Percentiles rank a stretch among this genome's conserved stretches.
Conservation (phyloP, 2,329 filamentous ascomycete species). For the Beauveria scarabaeidicola region DNA sequence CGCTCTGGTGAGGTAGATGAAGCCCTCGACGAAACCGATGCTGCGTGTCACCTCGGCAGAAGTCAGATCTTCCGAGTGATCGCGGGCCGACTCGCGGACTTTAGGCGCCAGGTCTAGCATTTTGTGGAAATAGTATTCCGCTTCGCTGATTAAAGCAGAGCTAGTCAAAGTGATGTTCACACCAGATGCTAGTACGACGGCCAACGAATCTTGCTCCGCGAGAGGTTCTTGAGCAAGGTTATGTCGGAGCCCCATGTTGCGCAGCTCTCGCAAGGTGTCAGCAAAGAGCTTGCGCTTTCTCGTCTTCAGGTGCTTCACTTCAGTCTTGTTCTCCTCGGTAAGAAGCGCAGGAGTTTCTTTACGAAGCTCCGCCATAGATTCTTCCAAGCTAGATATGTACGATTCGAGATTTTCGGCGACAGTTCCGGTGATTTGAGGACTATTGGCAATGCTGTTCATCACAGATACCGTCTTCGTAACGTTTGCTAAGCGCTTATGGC, state of each 20-base stretch:
- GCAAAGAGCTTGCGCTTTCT: slow-evolving; percentile 86
- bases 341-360: slow-evolving; percentile 75
- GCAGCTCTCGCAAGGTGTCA: slow-evolving; percentile 73
- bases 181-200: slow-evolving; percentile 57
- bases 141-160: slow-evolving; percentile 22
- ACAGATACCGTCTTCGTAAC: slow-evolving; percentile 59
- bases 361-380: slow-evolving; percentile 63
- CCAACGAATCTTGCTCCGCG: slow-evolving; percentile 61
- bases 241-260: slow-evolving; percentile 81
- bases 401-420: slow-evolving; percentile 51
- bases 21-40: slow-evolving; percentile 77
- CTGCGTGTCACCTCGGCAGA: slow-evolving; percentile 71
- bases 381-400: slow-evolving; percentile 61
- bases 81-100: slow-evolving; percentile 56
- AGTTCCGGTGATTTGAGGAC: slow-evolving; percentile 44
- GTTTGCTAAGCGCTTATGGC: slow-evolving; percentile 62
- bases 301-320: slow-evolving; percentile 81
- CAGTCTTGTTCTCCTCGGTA: slow-evolving; percentile 77
- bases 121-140: slow-evolving; percentile 71
- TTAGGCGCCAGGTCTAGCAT: slow-evolving; percentile 64
- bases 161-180: slow-evolving; percentile 27
- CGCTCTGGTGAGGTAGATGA: slow-evolving; percentile 56
- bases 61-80: slow-evolving; percentile 80
- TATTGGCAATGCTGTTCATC: slow-evolving; percentile 58
- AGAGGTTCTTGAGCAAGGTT: slow-evolving; percentile 71